Evolutionary conservation across 805 yeast genomes (phyloP), one percentile per base, ranked within the genome.

Genomic region (Saccharomycopsis oosterbeekiorum): DNA sequence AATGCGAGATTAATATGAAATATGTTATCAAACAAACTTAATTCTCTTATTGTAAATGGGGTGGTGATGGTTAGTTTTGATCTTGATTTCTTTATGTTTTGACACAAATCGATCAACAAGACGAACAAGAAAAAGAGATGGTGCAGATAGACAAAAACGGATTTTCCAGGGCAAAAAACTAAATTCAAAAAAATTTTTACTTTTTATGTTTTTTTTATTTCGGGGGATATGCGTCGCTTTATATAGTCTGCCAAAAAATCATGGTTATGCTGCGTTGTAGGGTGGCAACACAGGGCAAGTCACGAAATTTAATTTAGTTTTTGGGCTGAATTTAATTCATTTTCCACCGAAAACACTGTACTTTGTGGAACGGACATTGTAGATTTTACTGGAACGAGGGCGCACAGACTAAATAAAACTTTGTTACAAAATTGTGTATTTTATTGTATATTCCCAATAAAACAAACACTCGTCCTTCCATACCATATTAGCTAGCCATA

Each of bases 221-320:
- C 34, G 34, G 53, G 53, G 53, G 53, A 47, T 47, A 47, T 47
- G 53, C 53, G 53, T 24, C 53, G 53, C 53, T 47, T 47, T 47
- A 47, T 47, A 47, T 47, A 47, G 53, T 47, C 53, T 47, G 34
- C 53, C 53, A 21, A 47, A 47, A 21, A 21, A 11, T 8, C 5
- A n/a, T 3, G 53, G 53, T 47, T 47, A 47, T 4, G 53, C 53
- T 21, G 53, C 53, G 29, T 26, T 47, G 53, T 12, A 26, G 10
- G 53, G 53, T 47, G 53, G 53, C 53, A 47, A 47, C n/a, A 15
- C 53, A 47, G 53, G 53, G 53, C 53, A 47, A 47, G 53, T 47
- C 53, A 47, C 53, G 53, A 47, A 47, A 47, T 47, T 47, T 19
- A 47, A 24, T 19, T 10, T 11, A 24, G 21, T 47, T 42, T 47